These are phyloP conservation scores for Funneliformis caledonium DNA, from an alignment of 371 early-diverging fungal species.

Conservation along the genomic window DNA sequence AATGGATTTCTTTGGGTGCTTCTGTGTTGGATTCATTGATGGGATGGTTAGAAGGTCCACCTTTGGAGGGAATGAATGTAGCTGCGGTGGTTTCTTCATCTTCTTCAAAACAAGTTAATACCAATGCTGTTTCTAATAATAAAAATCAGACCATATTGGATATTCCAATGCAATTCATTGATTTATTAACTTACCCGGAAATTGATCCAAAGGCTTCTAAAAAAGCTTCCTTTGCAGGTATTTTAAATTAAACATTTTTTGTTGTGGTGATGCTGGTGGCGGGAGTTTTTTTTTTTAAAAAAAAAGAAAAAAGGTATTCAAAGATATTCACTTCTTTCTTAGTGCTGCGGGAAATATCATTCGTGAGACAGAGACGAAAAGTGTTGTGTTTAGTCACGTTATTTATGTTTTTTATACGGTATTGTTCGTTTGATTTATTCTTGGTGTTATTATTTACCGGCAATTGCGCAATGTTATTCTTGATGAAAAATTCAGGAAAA, in stretches of 20 bases:
- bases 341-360: slow-evolving; percentile 52
- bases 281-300: neutral
- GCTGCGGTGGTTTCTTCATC: neutral
- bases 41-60: slow-evolving; percentile 28
- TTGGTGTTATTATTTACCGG: slow-evolving; percentile 50
- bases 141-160: slow-evolving; percentile 43
- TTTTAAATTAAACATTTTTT: neutral
- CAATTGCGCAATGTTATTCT: slow-evolving; percentile 53
- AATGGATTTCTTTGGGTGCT: neutral
- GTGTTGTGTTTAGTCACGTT: slow-evolving; percentile 47
- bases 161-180: slow-evolving; percentile 53
- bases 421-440: slow-evolving; percentile 56
- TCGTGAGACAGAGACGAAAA: slow-evolving; percentile 51
- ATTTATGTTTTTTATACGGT: slow-evolving; percentile 51
- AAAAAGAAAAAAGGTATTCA: neutral
- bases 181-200: slow-evolving; percentile 52
- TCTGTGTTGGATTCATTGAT: slow-evolving; percentile 21
- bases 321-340: slow-evolving; percentile 11
- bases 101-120: neutral
- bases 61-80: neutral
- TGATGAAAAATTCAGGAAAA: slow-evolving; percentile 57
- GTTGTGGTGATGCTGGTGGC: too few relatives aligned
- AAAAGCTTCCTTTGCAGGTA: slow-evolving; percentile 49
- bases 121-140: neutral
- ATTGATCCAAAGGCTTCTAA: slow-evolving; percentile 49